Percentiles rank a stretch among this genome's conserved stretches.
Conservation (phyloP, 1,139 yeast species). For the Taphrina betulina region DNA sequence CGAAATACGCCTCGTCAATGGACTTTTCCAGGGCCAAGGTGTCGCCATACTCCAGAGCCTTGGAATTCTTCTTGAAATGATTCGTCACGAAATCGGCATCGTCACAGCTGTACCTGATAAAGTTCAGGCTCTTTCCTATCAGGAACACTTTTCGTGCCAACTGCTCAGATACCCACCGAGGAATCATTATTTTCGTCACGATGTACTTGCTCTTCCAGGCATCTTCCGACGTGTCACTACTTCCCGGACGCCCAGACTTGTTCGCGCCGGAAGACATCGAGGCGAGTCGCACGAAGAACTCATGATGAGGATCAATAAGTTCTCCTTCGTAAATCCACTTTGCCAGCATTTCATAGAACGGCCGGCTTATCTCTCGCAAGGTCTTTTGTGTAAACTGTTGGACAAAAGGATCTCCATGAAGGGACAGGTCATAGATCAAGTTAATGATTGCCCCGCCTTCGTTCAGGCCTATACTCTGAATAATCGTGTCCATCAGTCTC, state of each 20-base stretch:
- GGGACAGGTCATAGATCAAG: conserved; percentile 53
- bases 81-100: conserved; percentile 60
- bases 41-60: conserved; percentile 36
- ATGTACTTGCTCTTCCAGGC: conserved; percentile 44
- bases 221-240: conserved; percentile 24
- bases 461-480: conserved; percentile 46
- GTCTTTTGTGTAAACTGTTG: conserved; percentile 50
- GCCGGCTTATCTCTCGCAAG: conserved; percentile 54
- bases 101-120: conserved; percentile 62
- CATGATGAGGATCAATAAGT: conserved; percentile 56
- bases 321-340: conserved; percentile 74
- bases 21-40: conserved; percentile 49
- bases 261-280: conserved; percentile 21
- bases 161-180: conserved; percentile 55
- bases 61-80: conserved; percentile 44
- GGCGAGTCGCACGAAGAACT: conserved; percentile 60
- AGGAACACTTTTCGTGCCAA: conserved; percentile 62
- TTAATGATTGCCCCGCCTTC: conserved; percentile 60
- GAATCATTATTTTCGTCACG: conserved; percentile 51
- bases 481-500: conserved; percentile 53
- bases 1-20: conserved; percentile 56
- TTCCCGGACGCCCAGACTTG: conserved; percentile 28
- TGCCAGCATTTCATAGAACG: conserved; percentile 62
- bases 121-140: conserved; percentile 75
- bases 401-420: conserved; percentile 64